These are phyloP conservation scores for Cubamyces lactineus DNA, from an alignment of 768 basidiomycete genomes.

Conservation along the genomic window DNA sequence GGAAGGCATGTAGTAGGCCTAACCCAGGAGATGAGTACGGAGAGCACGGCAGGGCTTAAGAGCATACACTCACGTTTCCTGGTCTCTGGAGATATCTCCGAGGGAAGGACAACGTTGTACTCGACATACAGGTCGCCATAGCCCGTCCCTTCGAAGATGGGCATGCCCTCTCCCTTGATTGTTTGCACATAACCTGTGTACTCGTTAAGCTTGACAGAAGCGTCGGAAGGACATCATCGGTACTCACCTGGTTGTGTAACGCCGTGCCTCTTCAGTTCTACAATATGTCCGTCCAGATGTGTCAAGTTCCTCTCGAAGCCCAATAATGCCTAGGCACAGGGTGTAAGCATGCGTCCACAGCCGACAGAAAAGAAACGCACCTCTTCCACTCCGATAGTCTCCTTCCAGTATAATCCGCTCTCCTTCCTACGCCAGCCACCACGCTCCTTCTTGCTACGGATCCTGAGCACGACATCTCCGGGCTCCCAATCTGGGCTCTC, in stretches of 20 bases:
- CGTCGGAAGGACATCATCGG: neutral
- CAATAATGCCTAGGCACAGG: conserved; percentile 74
- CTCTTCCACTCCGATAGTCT: conserved; percentile 91
- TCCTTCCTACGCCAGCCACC: conserved; percentile 92
- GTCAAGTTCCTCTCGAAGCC: conserved; percentile 94
- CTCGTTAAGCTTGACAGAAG: neutral
- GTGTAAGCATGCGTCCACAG: conserved; percentile 2
- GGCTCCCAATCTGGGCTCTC: conserved; percentile 96
- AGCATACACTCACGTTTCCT: conserved; percentile 71
- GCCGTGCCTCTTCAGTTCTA: conserved; percentile 68
- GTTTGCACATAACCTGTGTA: conserved; percentile 80
- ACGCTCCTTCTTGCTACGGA: conserved; percentile 74
- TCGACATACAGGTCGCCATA: conserved; percentile 90
- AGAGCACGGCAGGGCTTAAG: neutral
- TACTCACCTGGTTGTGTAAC: conserved; percentile 89
- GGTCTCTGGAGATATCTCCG: conserved; percentile 64
- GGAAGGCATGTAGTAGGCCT: conserved; percentile 64
- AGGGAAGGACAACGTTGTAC: conserved; percentile 90
- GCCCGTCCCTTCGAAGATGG: conserved; percentile 56
- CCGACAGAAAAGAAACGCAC: conserved; percentile 45
- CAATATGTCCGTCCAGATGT: conserved; percentile 85
- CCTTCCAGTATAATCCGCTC: conserved; percentile 87
- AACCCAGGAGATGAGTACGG: conserved; percentile 1
- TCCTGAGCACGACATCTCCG: conserved; percentile 88
- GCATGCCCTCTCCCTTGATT: conserved; percentile 90